Conservation (phyloP, 176 grass and related monocot species). For the Rhynchospora tenuis region DNA sequence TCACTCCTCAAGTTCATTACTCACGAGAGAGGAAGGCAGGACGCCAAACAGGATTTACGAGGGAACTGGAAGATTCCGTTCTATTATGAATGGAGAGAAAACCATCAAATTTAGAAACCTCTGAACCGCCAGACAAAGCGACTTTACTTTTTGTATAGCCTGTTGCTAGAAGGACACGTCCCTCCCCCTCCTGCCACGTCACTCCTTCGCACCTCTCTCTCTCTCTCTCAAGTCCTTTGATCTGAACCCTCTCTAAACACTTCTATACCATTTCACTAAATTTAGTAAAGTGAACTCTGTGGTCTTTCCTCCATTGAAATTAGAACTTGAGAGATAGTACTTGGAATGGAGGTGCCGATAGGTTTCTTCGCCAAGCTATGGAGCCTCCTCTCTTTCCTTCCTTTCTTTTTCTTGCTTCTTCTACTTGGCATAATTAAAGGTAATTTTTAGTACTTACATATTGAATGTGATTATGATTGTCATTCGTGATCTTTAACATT, state of each 20-base stretch:
- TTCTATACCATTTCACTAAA: not conserved
- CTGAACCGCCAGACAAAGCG: not conserved
- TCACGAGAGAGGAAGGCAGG: too few species aligned
- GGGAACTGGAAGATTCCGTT: not conserved
- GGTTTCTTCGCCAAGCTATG: slow-evolving; percentile 64
- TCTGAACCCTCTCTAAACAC: not conserved
- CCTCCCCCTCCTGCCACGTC: not conserved
- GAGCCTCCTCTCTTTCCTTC: slow-evolving; percentile 71
- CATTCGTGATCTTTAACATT: not conserved
- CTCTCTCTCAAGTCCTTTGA: not conserved
- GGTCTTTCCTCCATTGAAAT: not conserved
- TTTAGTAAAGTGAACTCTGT: not conserved
- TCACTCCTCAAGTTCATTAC: too few species aligned
- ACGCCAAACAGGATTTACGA: too few species aligned
- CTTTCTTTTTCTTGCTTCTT: slow-evolving; percentile 62
- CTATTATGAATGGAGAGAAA: not conserved
- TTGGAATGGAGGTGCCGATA: slow-evolving; percentile 57
- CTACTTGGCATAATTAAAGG: slow-evolving; percentile 68
- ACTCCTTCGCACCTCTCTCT: not conserved
- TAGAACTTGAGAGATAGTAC: not conserved
- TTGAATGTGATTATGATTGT: not conserved
- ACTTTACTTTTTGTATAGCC: not conserved
- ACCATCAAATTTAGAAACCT: not conserved
- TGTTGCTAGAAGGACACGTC: not conserved
- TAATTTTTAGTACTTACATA: slow-evolving; percentile 2